Base-by-base conservation (phyloP, 106 monocot species). In the Agapanthus africanus region DNA sequence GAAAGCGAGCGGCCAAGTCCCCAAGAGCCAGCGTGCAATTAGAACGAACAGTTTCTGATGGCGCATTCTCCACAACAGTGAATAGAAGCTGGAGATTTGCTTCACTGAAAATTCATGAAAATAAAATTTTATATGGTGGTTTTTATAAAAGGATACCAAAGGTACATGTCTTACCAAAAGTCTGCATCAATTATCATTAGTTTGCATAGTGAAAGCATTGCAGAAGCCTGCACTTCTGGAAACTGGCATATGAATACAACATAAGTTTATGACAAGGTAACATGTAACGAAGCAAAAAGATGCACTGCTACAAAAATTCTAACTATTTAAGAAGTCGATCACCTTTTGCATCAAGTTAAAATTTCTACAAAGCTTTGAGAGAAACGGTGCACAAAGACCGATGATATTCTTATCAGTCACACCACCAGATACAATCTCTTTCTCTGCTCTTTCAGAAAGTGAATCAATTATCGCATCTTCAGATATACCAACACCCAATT, bases 21-120 rank as follows among this genome's bases (percentile, higher is more conserved):
- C 90, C 99, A 71, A 99, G 89, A 73, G 99, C 89, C 38, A 99
- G 60, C 25, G 84, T 99, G 69, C 99, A 99, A 59, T 99, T 99
- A 21, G 99, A 93, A 42, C 99, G 86, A 71, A 99, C 99, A 40
- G 79, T 89, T 74, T 99, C 99, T 59, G 85, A 93, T 62, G 79
- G 79, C 22, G 93, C 84, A 65, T 59, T 83, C 68, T 99, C 92
- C 42, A 87, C 83, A 47, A 93, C 93, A 54, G 99, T 99, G 74
- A 99, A 99, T 30, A 99, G 66, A 49, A 99, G 82, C 75, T 92
- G 99, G 47, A 99, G 90, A 81, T 99, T 93, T 75, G 76, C 74
- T 70, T 89, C 90, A 67, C 93, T 99, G 83, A 51, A 79, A 86
- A n/a, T n/a, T n/a, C n/a, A n/a, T n/a, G n/a, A n/a, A n/a, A n/a